These are phyloP conservation scores for Cordyceps cateniannulata DNA, from an alignment of 2,329 filamentous ascomycete species.

Conservation along the genomic window DNA sequence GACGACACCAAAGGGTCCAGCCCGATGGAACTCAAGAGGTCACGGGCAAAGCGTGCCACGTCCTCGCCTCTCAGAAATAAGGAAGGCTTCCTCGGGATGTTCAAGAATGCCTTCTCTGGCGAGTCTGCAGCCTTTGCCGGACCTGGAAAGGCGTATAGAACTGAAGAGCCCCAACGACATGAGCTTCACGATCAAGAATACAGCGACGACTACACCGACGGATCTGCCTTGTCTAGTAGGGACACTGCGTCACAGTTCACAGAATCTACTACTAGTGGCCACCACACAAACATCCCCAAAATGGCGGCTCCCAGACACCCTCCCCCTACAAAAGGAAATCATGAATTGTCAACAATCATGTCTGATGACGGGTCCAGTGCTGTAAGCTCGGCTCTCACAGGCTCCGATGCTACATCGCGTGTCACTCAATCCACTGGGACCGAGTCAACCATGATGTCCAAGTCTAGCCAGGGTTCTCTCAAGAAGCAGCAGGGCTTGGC, in stretches of 20 bases:
- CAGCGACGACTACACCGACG: slow-evolving; percentile 19
- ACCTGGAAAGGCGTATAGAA: slow-evolving; percentile 42
- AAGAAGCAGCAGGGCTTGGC: slow-evolving; percentile 40
- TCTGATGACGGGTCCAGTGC: slow-evolving; percentile 44
- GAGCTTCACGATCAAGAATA: slow-evolving; percentile 20
- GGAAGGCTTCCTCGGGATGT: slow-evolving; percentile 48
- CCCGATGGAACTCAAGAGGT: slow-evolving; percentile 44
- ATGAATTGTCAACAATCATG: slow-evolving; percentile 52
- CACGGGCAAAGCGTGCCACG: slow-evolving; percentile 45
- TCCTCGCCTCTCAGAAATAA: slow-evolving; percentile 46
- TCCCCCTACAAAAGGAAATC: slow-evolving; percentile 48
- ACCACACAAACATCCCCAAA: slow-evolving; percentile 14
- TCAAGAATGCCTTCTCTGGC: slow-evolving; percentile 57
- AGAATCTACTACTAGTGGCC: not conserved
- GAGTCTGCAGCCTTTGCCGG: slow-evolving; percentile 46
- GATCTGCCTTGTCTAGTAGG: slow-evolving; percentile 16
- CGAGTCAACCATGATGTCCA: slow-evolving; percentile 43
- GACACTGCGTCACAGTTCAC: slow-evolving; percentile 13
- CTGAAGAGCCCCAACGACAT: slow-evolving; percentile 35
- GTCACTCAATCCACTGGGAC: slow-evolving; percentile 44
- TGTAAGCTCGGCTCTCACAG: slow-evolving; percentile 18
- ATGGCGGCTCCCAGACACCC: slow-evolving; percentile 29
- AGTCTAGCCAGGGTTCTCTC: slow-evolving; percentile 38
- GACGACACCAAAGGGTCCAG: slow-evolving; percentile 15
- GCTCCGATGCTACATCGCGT: slow-evolving; percentile 45